Evolutionary conservation across 306 rosid genomes (phyloP).

Genomic region (Corylus avellana): DNA sequence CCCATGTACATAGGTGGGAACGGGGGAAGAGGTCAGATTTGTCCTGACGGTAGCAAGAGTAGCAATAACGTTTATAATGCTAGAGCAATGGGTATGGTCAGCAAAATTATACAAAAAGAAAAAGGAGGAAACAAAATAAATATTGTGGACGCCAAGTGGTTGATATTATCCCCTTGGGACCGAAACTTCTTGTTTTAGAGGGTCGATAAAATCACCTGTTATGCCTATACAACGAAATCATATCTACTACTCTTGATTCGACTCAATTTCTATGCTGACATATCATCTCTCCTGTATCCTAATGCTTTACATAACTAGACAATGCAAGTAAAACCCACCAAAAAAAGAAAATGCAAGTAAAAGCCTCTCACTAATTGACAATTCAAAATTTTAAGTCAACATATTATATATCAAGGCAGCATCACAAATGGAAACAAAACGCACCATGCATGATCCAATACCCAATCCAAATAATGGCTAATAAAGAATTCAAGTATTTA

Average conservation of each 20-base stretch:
- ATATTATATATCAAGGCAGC: neutral
- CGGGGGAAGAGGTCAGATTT: neutral
- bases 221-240: neutral
- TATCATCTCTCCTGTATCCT: neutral
- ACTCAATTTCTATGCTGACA: neutral
- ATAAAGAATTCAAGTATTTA: neutral
- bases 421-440: neutral
- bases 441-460: neutral
- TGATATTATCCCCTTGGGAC: neutral
- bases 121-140: neutral
- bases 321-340: neutral
- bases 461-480: neutral
- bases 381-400: neutral
- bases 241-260: neutral
- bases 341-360: neutral
- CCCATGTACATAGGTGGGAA: neutral
- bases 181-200: neutral
- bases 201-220: neutral
- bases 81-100: neutral
- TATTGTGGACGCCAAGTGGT: neutral
- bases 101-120: neutral
- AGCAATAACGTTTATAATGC: constrained; percentile 9
- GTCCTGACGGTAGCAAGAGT: neutral
- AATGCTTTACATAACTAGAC: neutral
- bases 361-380: neutral